phyloP scores from a whole-genome alignment of 2,329 filamentous ascomycete genomes.

The Grosmannia serpens region DNA sequence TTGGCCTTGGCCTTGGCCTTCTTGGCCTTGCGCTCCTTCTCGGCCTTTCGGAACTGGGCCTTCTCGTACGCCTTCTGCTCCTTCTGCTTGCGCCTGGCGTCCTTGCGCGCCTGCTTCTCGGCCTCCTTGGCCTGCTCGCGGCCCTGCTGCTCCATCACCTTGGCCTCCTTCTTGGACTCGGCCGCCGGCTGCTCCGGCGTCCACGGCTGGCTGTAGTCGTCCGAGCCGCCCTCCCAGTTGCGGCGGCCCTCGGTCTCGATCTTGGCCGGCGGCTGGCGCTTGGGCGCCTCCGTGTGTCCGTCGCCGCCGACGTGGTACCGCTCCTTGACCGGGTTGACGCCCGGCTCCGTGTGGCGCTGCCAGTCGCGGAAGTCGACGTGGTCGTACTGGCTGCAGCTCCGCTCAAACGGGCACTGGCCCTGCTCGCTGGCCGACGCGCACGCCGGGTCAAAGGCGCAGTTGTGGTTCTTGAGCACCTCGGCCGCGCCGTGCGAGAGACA shows the following conservation, averaged over 20 bases:
- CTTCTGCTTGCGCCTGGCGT: not conserved
- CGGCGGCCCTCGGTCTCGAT: not conserved
- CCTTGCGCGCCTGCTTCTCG: not conserved
- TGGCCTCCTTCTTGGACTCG: not conserved
- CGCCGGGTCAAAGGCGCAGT: not conserved
- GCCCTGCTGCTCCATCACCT: not conserved
- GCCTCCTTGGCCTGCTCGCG: not conserved
- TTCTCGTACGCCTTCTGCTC: not conserved
- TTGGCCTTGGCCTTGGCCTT: not conserved
- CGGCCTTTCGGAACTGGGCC: not conserved
- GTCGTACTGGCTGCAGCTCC: not conserved
- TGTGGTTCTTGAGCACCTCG: not conserved
- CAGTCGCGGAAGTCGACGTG: constrained; percentile 1
- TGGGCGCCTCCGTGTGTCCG: too few relatives aligned
- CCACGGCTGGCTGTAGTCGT: not conserved
- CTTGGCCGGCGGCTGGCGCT: not conserved
- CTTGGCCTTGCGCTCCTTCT: not conserved
- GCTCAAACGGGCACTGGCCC: constrained; percentile 6
- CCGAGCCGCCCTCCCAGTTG: not conserved
- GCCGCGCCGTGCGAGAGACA: constrained; percentile 5
- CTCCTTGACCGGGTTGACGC: not conserved
- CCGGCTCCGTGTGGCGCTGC: not conserved
- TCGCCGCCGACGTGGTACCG: not conserved
- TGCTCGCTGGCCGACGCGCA: not conserved
- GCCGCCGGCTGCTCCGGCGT: not conserved